These are phyloP conservation scores for Biscogniauxia marginata DNA, from an alignment of 2,329 filamentous ascomycete species.

Conservation along the genomic window DNA sequence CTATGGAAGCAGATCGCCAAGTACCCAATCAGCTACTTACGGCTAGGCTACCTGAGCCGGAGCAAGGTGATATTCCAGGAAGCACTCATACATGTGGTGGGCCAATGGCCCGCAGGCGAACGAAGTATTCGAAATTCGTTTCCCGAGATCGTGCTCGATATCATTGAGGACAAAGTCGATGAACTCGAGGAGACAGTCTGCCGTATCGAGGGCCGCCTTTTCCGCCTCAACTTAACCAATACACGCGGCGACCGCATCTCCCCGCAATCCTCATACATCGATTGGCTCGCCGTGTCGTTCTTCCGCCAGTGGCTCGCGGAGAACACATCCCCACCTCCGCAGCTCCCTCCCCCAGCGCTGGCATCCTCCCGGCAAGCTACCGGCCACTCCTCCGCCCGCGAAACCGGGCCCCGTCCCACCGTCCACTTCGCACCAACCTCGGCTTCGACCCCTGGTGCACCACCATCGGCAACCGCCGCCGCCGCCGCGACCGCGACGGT, in stretches of 20 bases:
- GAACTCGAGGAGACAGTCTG: constrained; percentile 82
- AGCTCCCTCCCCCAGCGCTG: constrained; percentile 36
- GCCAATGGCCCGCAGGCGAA: constrained; percentile 84
- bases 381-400: neutral
- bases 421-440: neutral
- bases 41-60: constrained; percentile 81
- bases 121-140: constrained; percentile 72
- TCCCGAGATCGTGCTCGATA: constrained; percentile 74
- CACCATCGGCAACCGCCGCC: constrained; percentile 28
- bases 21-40: constrained; percentile 89
- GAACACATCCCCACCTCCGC: constrained; percentile 72
- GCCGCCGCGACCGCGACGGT: constrained; percentile 36
- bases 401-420: neutral
- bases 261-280: constrained; percentile 76
- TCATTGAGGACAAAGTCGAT: constrained; percentile 94
- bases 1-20: constrained; percentile 97
- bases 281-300: constrained; percentile 84
- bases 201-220: constrained; percentile 77
- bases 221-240: constrained; percentile 76
- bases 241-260: constrained; percentile 78
- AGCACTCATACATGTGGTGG: constrained; percentile 89
- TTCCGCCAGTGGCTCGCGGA: constrained; percentile 94
- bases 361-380: constrained; percentile 13
- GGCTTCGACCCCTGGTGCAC: neutral
- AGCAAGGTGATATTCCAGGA: constrained; percentile 83